A percentile compares a stretch with the other conserved stretches of the same genome.
Conservation (phyloP, 495 filamentous ascomycete genomes). For the Sporormia fimetaria region DNA sequence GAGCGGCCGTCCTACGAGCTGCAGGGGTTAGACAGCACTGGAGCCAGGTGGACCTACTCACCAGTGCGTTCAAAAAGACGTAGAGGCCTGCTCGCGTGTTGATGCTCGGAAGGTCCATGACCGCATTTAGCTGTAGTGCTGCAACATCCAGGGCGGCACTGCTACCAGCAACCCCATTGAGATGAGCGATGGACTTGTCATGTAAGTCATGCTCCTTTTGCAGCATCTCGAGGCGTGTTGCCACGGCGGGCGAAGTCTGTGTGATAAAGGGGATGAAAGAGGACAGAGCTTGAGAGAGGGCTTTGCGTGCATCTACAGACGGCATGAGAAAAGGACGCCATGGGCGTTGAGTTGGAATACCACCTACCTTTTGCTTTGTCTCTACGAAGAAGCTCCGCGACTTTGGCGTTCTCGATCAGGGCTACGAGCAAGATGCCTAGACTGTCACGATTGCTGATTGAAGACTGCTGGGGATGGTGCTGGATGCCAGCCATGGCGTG, state of each 20-base stretch:
- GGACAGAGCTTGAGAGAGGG: constrained; percentile 39
- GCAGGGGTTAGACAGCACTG: constrained; percentile 2
- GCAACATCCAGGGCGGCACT: constrained; percentile 19
- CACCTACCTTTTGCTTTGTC: constrained; percentile 37
- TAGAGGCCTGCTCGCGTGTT: constrained; percentile 85
- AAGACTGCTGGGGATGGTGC: constrained; percentile 34
- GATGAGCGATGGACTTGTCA: constrained; percentile 38
- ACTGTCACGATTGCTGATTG: constrained; percentile 44
- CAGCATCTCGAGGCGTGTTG: constrained; percentile 41
- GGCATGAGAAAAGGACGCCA: constrained; percentile 1
- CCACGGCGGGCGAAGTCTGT: constrained; percentile 40
- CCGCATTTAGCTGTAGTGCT: constrained; percentile 27
- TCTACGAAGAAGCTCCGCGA: constrained; percentile 37
- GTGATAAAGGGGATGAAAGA: constrained; percentile 43
- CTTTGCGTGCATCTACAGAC: constrained; percentile 34
- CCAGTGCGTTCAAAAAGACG: constrained; percentile 79
- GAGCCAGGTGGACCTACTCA: constrained; percentile 34
- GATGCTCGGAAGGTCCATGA: constrained; percentile 55
- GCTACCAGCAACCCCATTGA: constrained; percentile 33
- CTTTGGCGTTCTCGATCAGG: constrained; percentile 40
- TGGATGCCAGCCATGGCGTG: constrained; percentile 29
- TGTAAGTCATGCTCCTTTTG: constrained; percentile 36
- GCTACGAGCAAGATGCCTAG: constrained; percentile 42
- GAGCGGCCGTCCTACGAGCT: constrained; percentile 72
- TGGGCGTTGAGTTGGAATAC: too few relatives aligned